Conservation (phyloP, 345 rosid species). For the Murraya paniculata region DNA sequence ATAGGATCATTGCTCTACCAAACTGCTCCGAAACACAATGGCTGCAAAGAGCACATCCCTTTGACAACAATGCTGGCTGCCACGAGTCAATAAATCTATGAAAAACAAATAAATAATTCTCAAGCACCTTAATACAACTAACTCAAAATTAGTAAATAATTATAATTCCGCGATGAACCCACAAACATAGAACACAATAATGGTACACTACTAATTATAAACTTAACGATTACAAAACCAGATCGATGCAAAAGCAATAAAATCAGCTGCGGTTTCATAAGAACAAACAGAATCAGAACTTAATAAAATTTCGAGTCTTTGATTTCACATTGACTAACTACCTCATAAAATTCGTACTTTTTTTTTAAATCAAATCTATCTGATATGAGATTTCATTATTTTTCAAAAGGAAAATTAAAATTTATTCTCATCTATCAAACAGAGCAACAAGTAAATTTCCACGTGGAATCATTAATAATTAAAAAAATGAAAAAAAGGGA, state of each 20-base stretch:
- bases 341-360: background rate
- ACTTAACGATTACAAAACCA: background rate
- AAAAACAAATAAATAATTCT: background rate
- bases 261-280: background rate
- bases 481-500: background rate
- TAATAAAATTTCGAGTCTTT: background rate
- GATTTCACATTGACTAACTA: background rate
- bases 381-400: background rate
- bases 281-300: background rate
- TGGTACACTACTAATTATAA: background rate
- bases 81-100: background rate
- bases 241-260: constrained; percentile 6
- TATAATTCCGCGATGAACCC: background rate
- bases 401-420: background rate
- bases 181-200: background rate
- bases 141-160: background rate
- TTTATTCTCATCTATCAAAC: background rate
- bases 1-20: background rate
- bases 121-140: background rate
- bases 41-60: background rate
- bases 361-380: too few species aligned
- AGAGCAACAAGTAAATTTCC: constrained; percentile 11
- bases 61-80: background rate
- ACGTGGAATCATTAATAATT: background rate
- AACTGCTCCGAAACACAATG: background rate